Percentiles rank a stretch among this genome's conserved stretches.
phyloP scores from a whole-genome alignment of 2,329 filamentous ascomycete genomes.

The Tolypocladium ovalisporum region DNA sequence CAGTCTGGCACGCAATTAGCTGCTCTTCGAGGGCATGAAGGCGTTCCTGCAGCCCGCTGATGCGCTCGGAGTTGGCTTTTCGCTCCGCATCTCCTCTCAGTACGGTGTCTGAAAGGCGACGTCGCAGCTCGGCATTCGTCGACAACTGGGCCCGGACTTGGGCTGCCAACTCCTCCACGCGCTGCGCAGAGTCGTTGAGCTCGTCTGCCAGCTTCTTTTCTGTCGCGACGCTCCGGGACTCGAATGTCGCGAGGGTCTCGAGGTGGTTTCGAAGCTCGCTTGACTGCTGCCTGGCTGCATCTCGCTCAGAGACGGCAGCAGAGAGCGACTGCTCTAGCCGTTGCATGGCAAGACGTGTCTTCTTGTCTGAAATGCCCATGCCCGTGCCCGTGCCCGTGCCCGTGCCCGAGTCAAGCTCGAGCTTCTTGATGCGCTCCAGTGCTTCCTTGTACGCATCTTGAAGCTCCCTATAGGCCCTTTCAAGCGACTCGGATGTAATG shows the following conservation, averaged over 20 bases:
- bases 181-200: conserved; percentile 60
- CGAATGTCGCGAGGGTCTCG: conserved; percentile 43
- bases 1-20: conserved; percentile 70
- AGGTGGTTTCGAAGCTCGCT: conserved; percentile 51
- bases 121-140: conserved; percentile 64
- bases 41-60: conserved; percentile 71
- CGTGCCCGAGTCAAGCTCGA: conserved; percentile 38
- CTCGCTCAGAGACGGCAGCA: conserved; percentile 58
- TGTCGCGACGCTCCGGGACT: conserved; percentile 44
- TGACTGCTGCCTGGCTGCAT: conserved; percentile 58
- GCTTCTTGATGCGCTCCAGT: conserved; percentile 52
- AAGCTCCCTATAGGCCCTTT: conserved; percentile 64
- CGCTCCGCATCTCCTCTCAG: conserved; percentile 76
- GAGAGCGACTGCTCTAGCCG: conserved; percentile 59
- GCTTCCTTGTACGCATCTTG: conserved; percentile 60
- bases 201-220: conserved; percentile 58
- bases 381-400: conserved; percentile 5
- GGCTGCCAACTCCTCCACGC: conserved; percentile 67
- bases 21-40: conserved; percentile 77
- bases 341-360: conserved; percentile 50
- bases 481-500: conserved; percentile 60
- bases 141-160: conserved; percentile 73
- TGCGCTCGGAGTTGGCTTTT: conserved; percentile 66
- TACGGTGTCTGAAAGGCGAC: conserved; percentile 69
- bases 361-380: conserved; percentile 33